Percentiles rank a stretch among this genome's conserved stretches.
These are phyloP conservation scores for Candida sithepensis DNA, from an alignment of 805 yeast genomes.

Conservation along the genomic window DNA sequence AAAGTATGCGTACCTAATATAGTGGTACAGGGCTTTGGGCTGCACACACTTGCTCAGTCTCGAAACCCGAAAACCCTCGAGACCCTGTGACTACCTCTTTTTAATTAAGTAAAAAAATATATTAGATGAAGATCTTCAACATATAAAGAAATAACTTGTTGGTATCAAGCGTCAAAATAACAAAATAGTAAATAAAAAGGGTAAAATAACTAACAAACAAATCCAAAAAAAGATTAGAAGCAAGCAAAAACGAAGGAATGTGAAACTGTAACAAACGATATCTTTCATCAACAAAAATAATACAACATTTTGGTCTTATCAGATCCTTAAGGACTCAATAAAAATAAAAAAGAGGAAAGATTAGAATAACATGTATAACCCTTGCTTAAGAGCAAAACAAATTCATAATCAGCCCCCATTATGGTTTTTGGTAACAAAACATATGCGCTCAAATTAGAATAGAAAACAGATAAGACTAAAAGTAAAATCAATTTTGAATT, in stretches of 20 bases:
- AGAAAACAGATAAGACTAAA: neutral
- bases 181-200: neutral
- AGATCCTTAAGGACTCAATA: neutral
- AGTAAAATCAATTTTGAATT: slow-evolving; percentile 11
- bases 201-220: neutral
- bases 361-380: neutral
- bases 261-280: neutral
- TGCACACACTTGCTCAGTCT: no score
- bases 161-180: neutral
- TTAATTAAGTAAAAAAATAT: neutral
- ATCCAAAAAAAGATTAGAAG: slow-evolving; percentile 1
- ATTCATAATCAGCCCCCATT: neutral
- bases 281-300: neutral
- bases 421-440: neutral
- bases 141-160: neutral
- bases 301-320: neutral
- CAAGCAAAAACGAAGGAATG: slow-evolving; percentile 1
- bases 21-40: no score
- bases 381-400: neutral
- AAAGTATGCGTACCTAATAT: no score
- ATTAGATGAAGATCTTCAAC: neutral
- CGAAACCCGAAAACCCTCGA: no score
- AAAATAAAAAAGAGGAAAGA: neutral
- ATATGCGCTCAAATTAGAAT: neutral
- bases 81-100: neutral